phyloP scores from a whole-genome alignment of 805 yeast genomes.

The Debaryomyces castellii region DNA sequence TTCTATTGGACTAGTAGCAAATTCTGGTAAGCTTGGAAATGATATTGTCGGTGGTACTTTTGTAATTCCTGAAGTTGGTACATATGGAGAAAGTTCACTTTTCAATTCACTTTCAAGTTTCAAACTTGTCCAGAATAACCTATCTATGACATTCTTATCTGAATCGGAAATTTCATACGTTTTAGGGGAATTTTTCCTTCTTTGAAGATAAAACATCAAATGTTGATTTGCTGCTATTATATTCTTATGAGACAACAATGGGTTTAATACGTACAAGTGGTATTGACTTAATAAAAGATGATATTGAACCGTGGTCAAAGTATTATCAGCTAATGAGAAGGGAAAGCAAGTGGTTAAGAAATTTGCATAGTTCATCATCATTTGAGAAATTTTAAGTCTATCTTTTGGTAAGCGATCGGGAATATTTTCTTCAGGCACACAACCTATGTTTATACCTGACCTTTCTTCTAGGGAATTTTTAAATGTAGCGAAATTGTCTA shows the following conservation, averaged over 20 bases:
- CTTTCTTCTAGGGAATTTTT: conserved; percentile 28
- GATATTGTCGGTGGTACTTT: conserved; percentile 28
- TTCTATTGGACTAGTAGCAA: conserved; percentile 7
- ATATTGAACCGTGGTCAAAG: conserved; percentile 17
- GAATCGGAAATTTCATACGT: conserved; percentile 2
- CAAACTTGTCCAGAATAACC: conserved; percentile 36
- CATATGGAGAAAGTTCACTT: conserved; percentile 33
- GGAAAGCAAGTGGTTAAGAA: conserved; percentile 23
- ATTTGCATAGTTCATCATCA: conserved; percentile 21
- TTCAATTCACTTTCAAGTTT: conserved; percentile 38
- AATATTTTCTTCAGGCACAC: conserved; percentile 12
- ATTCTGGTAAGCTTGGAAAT: conserved; percentile 31
- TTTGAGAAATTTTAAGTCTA: conserved; percentile 20
- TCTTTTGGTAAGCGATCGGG: conserved; percentile 15
- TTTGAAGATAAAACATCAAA: conserved; percentile 30
- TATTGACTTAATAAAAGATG: conserved; percentile 27
- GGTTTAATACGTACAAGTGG: conserved; percentile 23
- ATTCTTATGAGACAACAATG: conserved; percentile 23
- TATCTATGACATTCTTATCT: conserved; percentile 20
- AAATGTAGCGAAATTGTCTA: conserved; percentile 31
- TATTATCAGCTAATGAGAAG: conserved; percentile 10
- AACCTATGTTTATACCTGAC: conserved; percentile 16
- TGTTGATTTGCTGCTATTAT: conserved; percentile 26
- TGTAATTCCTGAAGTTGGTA: conserved; percentile 31
- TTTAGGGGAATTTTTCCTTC: conserved; percentile 9